Evolutionary conservation across 192 early-diverging fungal genomes (phyloP), one percentile per base, ranked within the genome.

Genomic region (Coemansia sp.): DNA sequence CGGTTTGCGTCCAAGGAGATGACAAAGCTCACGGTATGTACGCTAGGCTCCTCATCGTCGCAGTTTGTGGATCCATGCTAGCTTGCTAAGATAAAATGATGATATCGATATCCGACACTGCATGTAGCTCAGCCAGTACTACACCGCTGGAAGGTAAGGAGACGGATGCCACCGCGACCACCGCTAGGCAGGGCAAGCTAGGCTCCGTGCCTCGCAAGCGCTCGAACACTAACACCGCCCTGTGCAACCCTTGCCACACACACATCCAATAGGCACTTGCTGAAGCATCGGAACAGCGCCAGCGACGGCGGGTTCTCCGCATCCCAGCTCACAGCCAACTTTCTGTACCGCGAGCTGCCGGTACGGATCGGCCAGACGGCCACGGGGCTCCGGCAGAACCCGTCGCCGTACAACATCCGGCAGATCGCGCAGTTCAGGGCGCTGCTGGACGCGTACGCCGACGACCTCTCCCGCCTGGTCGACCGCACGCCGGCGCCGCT

Each of bases 311-410:
- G 77, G 19, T 62, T 70, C 41, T 70, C 77, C 19, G 77, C 76
- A 38, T 74, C 76, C 38, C 72, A 71, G 20, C 73, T 84, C 39
- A 75, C 87, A 3, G 85, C 87, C 1, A 69, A 73, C 35, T 88
- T 88, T 39, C 46, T 88, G 63, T 72, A 86, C 70, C 83, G 78
- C 56, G 85, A 88, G 59, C 70, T 88, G 47, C 84, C 85, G 19
- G 83, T 86, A 46, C 81, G 87, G n/a, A 74, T 88, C 24, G 84
- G 84, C 10, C 85, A 88, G 64, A 83, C 85, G 4, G 67, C 84
- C 17, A 76, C 68, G 7, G 71, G 84, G 42, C 75, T 88, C 24
- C 76, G 76, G 64, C 68, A 79, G 15, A 80, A 66, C 20, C 68
- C 76, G 41, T 69, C 81, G 36, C 79, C 76, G 9, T 71, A 78